A percentile compares a stretch with the other conserved stretches of the same genome.
These are phyloP conservation scores for Stemphylium beticola DNA, from an alignment of 2,329 filamentous ascomycete species.

Conservation along the genomic window DNA sequence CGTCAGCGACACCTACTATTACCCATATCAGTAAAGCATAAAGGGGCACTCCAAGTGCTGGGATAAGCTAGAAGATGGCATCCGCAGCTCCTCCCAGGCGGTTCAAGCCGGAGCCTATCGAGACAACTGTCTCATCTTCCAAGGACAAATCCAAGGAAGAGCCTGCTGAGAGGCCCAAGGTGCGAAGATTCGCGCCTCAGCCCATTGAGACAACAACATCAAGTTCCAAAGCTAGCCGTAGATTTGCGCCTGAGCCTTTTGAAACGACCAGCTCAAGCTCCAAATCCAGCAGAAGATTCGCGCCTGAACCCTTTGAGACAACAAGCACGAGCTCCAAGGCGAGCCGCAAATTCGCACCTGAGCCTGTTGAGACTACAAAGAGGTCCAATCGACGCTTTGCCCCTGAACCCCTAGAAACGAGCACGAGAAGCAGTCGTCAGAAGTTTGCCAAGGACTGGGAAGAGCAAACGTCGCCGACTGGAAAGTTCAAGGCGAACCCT, in stretches of 20 bases:
- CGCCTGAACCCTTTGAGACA: conserved; percentile 50
- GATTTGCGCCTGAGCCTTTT: conserved; percentile 41
- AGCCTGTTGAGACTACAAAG: conserved; percentile 73
- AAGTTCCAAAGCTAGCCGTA: conserved; percentile 50
- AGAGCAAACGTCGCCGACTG: conserved; percentile 25
- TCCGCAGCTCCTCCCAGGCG: conserved; percentile 40
- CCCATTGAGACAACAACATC: conserved; percentile 49
- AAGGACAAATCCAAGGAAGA: conserved; percentile 71
- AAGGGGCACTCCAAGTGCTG: conserved; percentile 5
- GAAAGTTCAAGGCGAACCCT: conserved; percentile 40
- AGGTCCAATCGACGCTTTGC: conserved; percentile 59
- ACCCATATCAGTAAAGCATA: conserved; percentile 9
- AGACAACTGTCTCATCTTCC: conserved; percentile 52
- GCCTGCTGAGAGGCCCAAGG: conserved; percentile 21
- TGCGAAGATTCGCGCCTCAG: conserved; percentile 42
- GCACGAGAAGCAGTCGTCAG: conserved; percentile 33
- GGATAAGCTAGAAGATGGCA: conserved; percentile 32
- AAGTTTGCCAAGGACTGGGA: conserved; percentile 39
- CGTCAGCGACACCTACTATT: conserved; percentile 23
- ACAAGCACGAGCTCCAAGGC: conserved; percentile 26
- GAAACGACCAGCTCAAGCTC: conserved; percentile 47
- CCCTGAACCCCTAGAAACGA: conserved; percentile 48
- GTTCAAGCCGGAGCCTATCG: conserved; percentile 48
- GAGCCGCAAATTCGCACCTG: conserved; percentile 65
- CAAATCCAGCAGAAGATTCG: conserved; percentile 58